Evolutionary conservation across 2,329 filamentous ascomycete species (phyloP).

Genomic region (Aspergillus persii): DNA sequence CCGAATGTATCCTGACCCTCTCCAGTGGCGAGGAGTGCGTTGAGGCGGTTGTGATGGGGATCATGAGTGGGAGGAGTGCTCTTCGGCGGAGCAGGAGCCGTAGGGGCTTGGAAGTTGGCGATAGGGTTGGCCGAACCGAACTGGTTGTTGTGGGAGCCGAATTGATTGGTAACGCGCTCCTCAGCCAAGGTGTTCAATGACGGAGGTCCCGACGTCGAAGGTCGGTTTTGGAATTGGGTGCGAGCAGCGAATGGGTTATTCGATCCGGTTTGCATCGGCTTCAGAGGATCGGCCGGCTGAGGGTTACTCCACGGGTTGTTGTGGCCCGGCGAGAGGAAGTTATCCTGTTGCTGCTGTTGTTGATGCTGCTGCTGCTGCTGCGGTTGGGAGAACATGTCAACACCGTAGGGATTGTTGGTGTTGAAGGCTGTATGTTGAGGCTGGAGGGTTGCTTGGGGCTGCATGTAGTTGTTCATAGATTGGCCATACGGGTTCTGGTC

Average conservation of each 20-base stretch:
- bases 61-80: conserved; percentile 42
- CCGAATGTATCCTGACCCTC: conserved; percentile 97
- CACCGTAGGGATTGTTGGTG: conserved; percentile 56
- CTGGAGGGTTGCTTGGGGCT: conserved; percentile 53
- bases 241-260: conserved; percentile 92
- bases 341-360: conserved; percentile 53
- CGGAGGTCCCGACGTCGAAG: conserved; percentile 59
- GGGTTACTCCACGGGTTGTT: conserved; percentile 90
- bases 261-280: conserved; percentile 85
- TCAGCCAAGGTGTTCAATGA: conserved; percentile 75
- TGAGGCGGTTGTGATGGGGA: conserved; percentile 70
- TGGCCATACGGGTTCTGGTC: conserved; percentile 55
- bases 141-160: conserved; percentile 43
- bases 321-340: conserved; percentile 70
- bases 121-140: conserved; percentile 46
- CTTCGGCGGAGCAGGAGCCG: conserved; percentile 32
- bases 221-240: conserved; percentile 56
- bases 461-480: conserved; percentile 44
- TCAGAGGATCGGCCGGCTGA: conserved; percentile 62
- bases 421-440: conserved; percentile 61
- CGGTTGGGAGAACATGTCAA: conserved; percentile 50
- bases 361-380: conserved; percentile 40
- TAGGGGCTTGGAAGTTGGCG: conserved; percentile 47
- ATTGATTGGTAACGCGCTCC: conserved; percentile 71
- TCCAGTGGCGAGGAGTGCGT: conserved; percentile 77